A percentile compares a stretch with the other conserved stretches of the same genome.
These are phyloP conservation scores for Tulasnella sp. DNA, from an alignment of 768 basidiomycete genomes.

Conservation along the genomic window DNA sequence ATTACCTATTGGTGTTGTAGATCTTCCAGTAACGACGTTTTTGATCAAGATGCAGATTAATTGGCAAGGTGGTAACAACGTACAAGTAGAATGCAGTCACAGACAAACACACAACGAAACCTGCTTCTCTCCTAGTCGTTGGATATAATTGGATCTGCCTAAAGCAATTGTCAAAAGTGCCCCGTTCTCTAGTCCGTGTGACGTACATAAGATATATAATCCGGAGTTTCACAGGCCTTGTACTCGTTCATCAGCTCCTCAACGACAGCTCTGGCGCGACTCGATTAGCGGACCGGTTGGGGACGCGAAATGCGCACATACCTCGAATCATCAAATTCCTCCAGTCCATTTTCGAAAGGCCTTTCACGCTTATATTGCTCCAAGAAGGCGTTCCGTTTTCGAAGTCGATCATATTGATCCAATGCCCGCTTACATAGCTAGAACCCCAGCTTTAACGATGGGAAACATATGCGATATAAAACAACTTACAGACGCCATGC, in stretches of 20 bases:
- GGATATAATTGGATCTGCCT: too few species aligned
- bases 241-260: conserved; percentile 87
- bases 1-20: too few species aligned
- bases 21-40: too few species aligned
- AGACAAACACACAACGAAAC: too few species aligned
- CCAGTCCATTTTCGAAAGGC: conserved; percentile 83
- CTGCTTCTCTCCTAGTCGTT: too few species aligned
- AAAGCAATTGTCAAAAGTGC: too few species aligned
- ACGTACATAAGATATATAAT: conserved; percentile 81
- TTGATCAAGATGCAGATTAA: too few species aligned
- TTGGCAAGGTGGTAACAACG: too few species aligned
- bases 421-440: conserved; percentile 93
- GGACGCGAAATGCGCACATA: conserved; percentile 21
- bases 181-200: too few species aligned
- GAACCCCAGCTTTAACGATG: not conserved
- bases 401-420: conserved; percentile 81
- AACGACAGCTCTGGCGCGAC: conserved; percentile 51
- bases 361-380: conserved; percentile 97
- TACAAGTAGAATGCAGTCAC: too few species aligned
- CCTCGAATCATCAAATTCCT: conserved; percentile 98
- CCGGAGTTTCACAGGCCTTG: conserved; percentile 87
- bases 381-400: conserved; percentile 84
- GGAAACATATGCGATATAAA: not conserved
- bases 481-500: conserved; percentile 76
- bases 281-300: not conserved